A percentile compares a stretch with the other conserved stretches of the same genome.
These are phyloP conservation scores for Laetiporus sulphureus DNA, from an alignment of 1,284 basidiomycete genomes.

Conservation along the genomic window DNA sequence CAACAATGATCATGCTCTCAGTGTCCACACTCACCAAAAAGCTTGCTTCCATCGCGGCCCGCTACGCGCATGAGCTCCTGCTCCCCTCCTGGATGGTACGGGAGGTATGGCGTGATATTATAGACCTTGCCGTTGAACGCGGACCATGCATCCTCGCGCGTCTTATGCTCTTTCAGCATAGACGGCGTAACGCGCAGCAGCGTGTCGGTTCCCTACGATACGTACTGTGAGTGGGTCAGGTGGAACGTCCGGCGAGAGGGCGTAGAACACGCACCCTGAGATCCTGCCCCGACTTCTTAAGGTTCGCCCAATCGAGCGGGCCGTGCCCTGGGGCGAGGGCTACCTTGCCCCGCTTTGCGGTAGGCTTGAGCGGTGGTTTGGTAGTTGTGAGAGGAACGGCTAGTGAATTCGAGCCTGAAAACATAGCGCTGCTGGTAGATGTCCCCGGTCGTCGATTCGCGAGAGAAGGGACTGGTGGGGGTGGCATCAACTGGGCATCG, in stretches of 20 bases:
- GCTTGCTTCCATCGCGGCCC: slow-evolving; percentile 88
- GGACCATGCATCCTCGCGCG: slow-evolving; percentile 88
- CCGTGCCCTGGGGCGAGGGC: slow-evolving; percentile 89
- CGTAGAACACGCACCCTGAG: slow-evolving; percentile 55
- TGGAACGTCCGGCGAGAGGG: slow-evolving; percentile 3
- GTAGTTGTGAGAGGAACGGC: slow-evolving; percentile 55
- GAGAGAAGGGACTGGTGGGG: slow-evolving; percentile 51
- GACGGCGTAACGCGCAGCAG: slow-evolving; percentile 77
- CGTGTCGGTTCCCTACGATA: slow-evolving; percentile 50
- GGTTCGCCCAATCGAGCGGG: slow-evolving; percentile 90
- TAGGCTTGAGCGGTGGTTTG: slow-evolving; percentile 43
- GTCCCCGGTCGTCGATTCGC: slow-evolving; percentile 39
- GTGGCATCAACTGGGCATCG: slow-evolving; percentile 63
- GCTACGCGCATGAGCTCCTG: slow-evolving; percentile 94
- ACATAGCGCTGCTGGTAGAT: slow-evolving; percentile 27
- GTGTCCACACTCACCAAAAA: slow-evolving; percentile 67
- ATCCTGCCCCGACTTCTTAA: slow-evolving; percentile 77
- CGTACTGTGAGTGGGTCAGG: not conserved
- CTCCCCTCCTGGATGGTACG: slow-evolving; percentile 93
- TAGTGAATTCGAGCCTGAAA: too few species aligned
- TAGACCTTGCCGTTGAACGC: slow-evolving; percentile 93
- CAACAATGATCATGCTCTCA: slow-evolving; percentile 22
- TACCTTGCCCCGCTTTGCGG: slow-evolving; percentile 72
- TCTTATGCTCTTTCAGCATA: slow-evolving; percentile 80
- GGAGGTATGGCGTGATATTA: slow-evolving; percentile 90